phyloP scores from a whole-genome alignment of 768 basidiomycete species.

The Erythrobasidium yunnanense region DNA sequence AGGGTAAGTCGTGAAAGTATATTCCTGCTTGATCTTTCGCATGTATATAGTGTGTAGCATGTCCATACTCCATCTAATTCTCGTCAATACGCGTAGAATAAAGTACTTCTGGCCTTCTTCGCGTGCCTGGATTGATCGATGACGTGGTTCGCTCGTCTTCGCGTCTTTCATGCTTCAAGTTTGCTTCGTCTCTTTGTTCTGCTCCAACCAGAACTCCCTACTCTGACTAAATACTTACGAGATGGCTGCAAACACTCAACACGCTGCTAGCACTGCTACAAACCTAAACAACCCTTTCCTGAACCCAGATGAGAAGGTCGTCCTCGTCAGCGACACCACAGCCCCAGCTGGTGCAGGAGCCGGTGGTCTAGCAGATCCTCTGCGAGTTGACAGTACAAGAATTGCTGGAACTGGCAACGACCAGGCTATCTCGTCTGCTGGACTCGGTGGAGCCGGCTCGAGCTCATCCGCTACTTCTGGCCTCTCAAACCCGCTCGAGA shows the following conservation, averaged over 20 bases:
- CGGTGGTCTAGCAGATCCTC: not conserved
- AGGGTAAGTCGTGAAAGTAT: not conserved
- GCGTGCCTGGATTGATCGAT: too few relatives aligned
- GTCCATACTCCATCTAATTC: too few relatives aligned
- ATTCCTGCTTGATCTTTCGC: too few relatives aligned
- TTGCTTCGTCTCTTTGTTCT: not conserved
- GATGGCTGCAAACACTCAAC: not conserved
- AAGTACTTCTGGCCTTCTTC: too few relatives aligned
- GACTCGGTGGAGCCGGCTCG: not conserved
- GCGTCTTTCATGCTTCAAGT: too few relatives aligned
- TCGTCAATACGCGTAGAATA: too few relatives aligned
- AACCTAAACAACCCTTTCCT: not conserved
- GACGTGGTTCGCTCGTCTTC: too few relatives aligned
- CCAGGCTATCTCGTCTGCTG: too few relatives aligned
- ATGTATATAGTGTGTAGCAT: too few relatives aligned
- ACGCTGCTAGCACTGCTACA: not conserved
- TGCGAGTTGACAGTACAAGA: too few relatives aligned
- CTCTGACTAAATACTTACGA: not conserved
- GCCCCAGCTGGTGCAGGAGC: not conserved
- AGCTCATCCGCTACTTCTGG: not conserved
- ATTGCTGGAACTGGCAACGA: too few relatives aligned
- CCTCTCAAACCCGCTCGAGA: too few relatives aligned
- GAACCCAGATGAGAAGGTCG: not conserved
- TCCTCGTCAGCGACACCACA: not conserved
- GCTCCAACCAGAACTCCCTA: not conserved